phyloP scores from a whole-genome alignment of 2,329 filamentous ascomycete species.

The Ceratocystis eucalypticola region DNA sequence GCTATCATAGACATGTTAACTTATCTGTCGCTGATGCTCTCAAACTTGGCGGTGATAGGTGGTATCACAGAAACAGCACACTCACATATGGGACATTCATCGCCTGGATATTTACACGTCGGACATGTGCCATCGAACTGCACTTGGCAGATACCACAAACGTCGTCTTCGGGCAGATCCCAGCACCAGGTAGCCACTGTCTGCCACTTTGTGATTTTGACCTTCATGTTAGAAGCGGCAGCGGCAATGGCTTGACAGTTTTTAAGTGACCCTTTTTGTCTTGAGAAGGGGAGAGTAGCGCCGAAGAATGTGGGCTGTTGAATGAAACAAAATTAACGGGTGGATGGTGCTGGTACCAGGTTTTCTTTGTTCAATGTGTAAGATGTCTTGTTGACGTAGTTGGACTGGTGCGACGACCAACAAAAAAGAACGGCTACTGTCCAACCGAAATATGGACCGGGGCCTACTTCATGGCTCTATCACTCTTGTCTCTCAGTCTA shows the following conservation, averaged over 20 bases:
- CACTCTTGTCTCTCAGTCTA: no score
- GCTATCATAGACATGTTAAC: slow-evolving; percentile 39
- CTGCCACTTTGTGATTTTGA: slow-evolving; percentile 86
- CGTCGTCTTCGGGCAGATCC: slow-evolving; percentile 94
- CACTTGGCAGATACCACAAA: slow-evolving; percentile 95
- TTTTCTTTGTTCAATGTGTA: not conserved
- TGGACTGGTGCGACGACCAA: not conserved
- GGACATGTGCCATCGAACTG: slow-evolving; percentile 97
- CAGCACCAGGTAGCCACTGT: slow-evolving; percentile 94
- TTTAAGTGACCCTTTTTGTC: not conserved
- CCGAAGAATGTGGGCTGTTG: no score
- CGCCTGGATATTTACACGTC: slow-evolving; percentile 93
- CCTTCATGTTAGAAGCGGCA: slow-evolving; percentile 56
- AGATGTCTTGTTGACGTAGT: not conserved
- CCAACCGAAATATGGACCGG: not conserved
- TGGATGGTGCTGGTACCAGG: no score
- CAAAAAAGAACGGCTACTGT: not conserved
- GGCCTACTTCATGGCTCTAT: not conserved
- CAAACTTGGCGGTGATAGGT: not conserved
- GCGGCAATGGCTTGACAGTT: no score
- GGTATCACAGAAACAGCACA: slow-evolving; percentile 20
- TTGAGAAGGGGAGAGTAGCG: no score
- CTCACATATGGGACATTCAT: slow-evolving; percentile 83
- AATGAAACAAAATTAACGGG: no score
- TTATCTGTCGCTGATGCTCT: slow-evolving; percentile 11